Evolutionary conservation across 306 rosid species (phyloP).

Genomic region (Gleditsia sinensis): DNA sequence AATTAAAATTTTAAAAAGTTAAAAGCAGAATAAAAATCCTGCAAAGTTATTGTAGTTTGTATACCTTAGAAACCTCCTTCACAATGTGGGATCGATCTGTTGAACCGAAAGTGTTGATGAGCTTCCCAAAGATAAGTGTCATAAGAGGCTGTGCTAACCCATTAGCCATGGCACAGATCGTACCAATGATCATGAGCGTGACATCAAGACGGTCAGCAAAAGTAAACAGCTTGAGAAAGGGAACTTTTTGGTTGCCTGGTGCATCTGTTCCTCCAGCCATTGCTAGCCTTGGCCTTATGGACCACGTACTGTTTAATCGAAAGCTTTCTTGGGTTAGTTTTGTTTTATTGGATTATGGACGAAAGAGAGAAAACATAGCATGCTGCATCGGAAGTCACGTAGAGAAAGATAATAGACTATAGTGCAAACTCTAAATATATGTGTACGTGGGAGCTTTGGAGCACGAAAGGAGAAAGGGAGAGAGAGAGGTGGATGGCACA

Average conservation of each 20-base stretch:
- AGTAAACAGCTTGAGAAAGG: slow-evolving; percentile 64
- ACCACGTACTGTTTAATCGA: too few species aligned
- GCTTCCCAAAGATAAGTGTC: slow-evolving; percentile 62
- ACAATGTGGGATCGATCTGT: slow-evolving; percentile 34
- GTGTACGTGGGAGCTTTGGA: too few species aligned
- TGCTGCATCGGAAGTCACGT: not conserved
- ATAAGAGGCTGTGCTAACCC: slow-evolving; percentile 76
- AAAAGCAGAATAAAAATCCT: too few species aligned
- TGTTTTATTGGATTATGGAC: too few species aligned
- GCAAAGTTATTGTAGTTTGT: not conserved
- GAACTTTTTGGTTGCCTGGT: slow-evolving; percentile 40
- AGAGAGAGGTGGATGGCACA: not conserved
- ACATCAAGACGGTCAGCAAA: slow-evolving; percentile 67
- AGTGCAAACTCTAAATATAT: too few species aligned
- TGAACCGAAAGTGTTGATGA: slow-evolving; percentile 64
- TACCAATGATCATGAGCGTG: slow-evolving; percentile 57
- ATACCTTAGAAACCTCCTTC: slow-evolving; percentile 59
- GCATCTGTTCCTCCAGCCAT: not conserved
- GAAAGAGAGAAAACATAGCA: not conserved
- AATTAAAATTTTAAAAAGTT: too few species aligned
- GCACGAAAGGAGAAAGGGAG: too few species aligned
- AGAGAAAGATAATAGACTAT: too few species aligned
- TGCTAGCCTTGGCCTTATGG: too few species aligned
- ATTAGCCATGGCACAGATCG: slow-evolving; percentile 50
- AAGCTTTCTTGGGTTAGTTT: too few species aligned